These are phyloP conservation scores for Colletotrichum magnum DNA, from an alignment of 2,329 filamentous ascomycete species.

Conservation along the genomic window DNA sequence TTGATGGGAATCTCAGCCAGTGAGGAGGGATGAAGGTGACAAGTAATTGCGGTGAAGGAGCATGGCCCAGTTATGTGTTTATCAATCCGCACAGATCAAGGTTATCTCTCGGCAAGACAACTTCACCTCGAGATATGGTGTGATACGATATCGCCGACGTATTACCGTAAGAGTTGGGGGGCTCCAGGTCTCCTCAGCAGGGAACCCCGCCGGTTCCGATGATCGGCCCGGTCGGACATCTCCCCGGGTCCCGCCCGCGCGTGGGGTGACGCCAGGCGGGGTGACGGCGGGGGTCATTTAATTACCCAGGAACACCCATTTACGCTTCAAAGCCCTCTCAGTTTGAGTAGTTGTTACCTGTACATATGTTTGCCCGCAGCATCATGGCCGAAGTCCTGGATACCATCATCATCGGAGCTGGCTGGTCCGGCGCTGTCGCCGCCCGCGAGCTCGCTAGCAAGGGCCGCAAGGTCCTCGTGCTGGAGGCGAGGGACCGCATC, in stretches of 20 bases:
- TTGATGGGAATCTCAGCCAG: no score
- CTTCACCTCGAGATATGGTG: constrained; percentile 19
- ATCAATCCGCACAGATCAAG: no score
- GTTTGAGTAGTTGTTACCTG: not conserved
- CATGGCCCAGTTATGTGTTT: no score
- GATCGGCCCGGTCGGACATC: constrained; percentile 40
- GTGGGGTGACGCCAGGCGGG: constrained; percentile 20
- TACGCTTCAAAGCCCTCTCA: not conserved
- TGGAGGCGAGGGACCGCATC: constrained; percentile 39
- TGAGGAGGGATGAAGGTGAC: not conserved
- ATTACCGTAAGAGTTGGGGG: not conserved
- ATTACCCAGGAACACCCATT: not conserved
- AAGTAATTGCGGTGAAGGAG: not conserved
- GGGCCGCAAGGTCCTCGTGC: constrained; percentile 34
- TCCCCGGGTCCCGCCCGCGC: constrained; percentile 32
- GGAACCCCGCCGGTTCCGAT: constrained; percentile 33
- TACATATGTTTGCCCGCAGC: constrained; percentile 30
- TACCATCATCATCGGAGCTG: constrained; percentile 39
- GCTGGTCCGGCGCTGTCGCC: constrained; percentile 35
- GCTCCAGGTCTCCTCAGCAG: not conserved
- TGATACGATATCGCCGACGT: constrained; percentile 13
- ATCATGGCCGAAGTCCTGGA: constrained; percentile 32
- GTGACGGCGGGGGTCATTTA: constrained; percentile 20
- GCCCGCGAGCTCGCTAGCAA: constrained; percentile 31
- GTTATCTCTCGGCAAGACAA: constrained; percentile 12